Evolutionary conservation across 2,329 filamentous ascomycete species (phyloP).

Genomic region (Davidsoniella neocaledoniae): DNA sequence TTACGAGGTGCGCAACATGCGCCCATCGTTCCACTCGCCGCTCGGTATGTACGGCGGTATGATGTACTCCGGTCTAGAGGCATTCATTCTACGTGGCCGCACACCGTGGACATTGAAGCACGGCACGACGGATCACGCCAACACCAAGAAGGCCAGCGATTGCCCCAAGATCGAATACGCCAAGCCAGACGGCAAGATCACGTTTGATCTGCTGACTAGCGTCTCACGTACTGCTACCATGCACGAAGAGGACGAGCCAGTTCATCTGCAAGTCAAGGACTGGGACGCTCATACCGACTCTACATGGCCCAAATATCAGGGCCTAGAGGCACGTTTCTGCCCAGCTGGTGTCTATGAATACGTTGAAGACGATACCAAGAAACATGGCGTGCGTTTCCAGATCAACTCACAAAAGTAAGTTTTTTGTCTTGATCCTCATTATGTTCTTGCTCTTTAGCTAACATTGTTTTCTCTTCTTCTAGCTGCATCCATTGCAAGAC

Average conservation of each 20-base stretch:
- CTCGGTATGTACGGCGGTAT: conserved; percentile 82
- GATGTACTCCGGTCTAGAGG: conserved; percentile 82
- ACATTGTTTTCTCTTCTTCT: background rate
- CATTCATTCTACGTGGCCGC: conserved; percentile 69
- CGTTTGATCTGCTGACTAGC: conserved; percentile 89
- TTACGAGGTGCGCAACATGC: conserved; percentile 91
- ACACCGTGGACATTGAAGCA: conserved; percentile 89
- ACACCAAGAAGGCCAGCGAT: conserved; percentile 64
- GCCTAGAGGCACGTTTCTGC: conserved; percentile 90
- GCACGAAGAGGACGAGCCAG: conserved; percentile 95
- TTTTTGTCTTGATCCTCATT: background rate
- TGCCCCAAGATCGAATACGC: conserved; percentile 87
- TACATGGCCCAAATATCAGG: conserved; percentile 77
- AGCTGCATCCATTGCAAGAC: conserved; percentile 99
- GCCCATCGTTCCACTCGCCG: conserved; percentile 79
- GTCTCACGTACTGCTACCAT: conserved; percentile 93
- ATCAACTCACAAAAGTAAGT: conserved; percentile 96
- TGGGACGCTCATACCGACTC: conserved; percentile 79
- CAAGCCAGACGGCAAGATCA: conserved; percentile 89
- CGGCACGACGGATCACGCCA: conserved; percentile 55
- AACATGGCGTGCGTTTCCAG: conserved; percentile 83
- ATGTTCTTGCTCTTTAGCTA: background rate
- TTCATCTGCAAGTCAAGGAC: conserved; percentile 86
- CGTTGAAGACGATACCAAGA: conserved; percentile 76
- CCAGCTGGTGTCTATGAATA: conserved; percentile 97